phyloP scores from a whole-genome alignment of 1,284 basidiomycete genomes.

The Cerrena zonata region DNA sequence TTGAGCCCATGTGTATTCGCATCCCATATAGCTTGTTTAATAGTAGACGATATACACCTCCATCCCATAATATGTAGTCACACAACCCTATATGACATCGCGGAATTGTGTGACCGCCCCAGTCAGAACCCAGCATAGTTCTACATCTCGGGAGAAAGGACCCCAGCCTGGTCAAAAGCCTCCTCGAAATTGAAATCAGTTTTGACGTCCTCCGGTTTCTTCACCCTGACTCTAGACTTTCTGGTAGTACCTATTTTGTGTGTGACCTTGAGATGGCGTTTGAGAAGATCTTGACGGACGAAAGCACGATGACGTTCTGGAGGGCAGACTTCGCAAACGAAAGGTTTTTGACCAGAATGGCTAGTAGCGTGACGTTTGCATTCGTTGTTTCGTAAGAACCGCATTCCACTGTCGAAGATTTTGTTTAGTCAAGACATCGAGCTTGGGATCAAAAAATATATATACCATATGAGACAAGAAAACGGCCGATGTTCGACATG shows the following conservation, averaged over 20 bases:
- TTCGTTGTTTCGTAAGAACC: slow-evolving; percentile 67
- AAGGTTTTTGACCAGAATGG: slow-evolving; percentile 54
- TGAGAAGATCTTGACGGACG: slow-evolving; percentile 59
- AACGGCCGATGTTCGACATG: slow-evolving; percentile 64
- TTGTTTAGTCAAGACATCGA: not conserved
- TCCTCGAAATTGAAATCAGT: no score
- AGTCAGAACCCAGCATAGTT: no score
- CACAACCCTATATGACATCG: no score
- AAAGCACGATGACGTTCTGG: slow-evolving; percentile 40
- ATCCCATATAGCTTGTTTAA: no score
- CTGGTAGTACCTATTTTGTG: slow-evolving; percentile 30
- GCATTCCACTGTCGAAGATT: slow-evolving; percentile 38
- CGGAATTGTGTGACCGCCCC: no score
- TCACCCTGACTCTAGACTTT: not conserved
- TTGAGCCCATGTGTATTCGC: no score
- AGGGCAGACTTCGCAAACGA: slow-evolving; percentile 48
- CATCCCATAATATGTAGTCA: no score
- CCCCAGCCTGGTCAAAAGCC: no score
- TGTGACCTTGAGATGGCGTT: slow-evolving; percentile 51
- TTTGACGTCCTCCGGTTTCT: not conserved
- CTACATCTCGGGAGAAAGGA: no score
- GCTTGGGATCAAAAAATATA: slow-evolving; percentile 6
- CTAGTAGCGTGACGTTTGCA: slow-evolving; percentile 66
- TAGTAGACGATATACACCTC: no score
- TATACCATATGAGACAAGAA: slow-evolving; percentile 54